Evolutionary conservation across 352 stramenopile species (phyloP), one percentile per base, ranked within the genome.

Genomic region (Globisporangium apiculatum): DNA sequence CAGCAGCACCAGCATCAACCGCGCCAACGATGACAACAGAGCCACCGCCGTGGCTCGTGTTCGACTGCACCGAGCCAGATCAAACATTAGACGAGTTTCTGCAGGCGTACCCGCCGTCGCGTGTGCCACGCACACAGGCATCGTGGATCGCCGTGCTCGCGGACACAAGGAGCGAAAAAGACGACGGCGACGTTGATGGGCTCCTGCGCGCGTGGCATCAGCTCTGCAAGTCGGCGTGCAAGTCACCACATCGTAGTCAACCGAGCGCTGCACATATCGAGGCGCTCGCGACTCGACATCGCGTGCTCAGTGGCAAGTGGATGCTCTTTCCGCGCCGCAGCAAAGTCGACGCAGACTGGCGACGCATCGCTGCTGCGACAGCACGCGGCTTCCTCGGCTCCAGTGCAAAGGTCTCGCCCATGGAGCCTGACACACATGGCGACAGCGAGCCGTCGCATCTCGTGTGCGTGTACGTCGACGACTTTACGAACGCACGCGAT

Each of bases 301-400:
- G 42, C 1, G 59, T 65, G 46, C 52, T 65, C 11, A 51, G 36
- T 12, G 59, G 59, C 40, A 65, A 60, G 48, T 60, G 59, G 59
- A 60, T 65, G 53, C 45, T 65, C 46, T 65, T 65, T 41, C 40
- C 42, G n/a, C 40, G 7, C 7, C 53, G 52, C 31, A 40, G 15
- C 9, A 5, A 42, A 6, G 48, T 65, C 31, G 53, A 60, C 40
- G 46, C 17, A 5, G 31, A 56, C 36, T 65, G 53, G 59, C 10
- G 36, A 3, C 40, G 24, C 37, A 55, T 61, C 12, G 53, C 53
- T 6, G 6, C 35, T 8, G 53, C 48, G 11, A 55, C 54, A 4
- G 43, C 36, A 15, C 24, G 14, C 17, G 53, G 53, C 1, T 18
- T 36, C 4, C 36, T 65, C 6, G 53, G 24, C 5, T 24, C 10